A percentile compares a stretch with the other conserved stretches of the same genome.
phyloP scores from a whole-genome alignment of 805 yeast species.

The Metschnikowia hibisci region DNA sequence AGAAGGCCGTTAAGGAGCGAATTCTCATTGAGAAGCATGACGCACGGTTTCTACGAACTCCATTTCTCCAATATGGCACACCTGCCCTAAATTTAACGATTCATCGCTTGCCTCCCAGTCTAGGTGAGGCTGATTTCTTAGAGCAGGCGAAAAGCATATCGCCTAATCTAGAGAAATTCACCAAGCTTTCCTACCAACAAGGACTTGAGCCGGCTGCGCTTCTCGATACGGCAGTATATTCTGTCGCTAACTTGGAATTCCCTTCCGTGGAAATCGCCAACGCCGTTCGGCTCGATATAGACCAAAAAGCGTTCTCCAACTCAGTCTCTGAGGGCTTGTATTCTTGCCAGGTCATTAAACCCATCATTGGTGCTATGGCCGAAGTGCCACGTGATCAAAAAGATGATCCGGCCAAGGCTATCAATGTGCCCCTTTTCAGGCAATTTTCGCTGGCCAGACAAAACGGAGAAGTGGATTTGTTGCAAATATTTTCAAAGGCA shows the following conservation, averaged over 20 bases:
- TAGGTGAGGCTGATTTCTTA: constrained; percentile 15
- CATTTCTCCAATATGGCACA: constrained; percentile 12
- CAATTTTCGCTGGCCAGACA: background rate
- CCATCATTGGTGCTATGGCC: constrained; percentile 14
- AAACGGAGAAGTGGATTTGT: background rate
- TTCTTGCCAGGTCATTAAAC: constrained; percentile 12
- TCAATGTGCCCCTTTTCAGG: constrained; percentile 1
- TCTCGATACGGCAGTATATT: constrained; percentile 20
- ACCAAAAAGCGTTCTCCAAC: constrained; percentile 24
- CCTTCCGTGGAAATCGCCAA: constrained; percentile 7
- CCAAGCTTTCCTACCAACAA: constrained; percentile 14
- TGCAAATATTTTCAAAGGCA: constrained; percentile 1
- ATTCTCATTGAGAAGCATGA: background rate
- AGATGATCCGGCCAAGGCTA: background rate
- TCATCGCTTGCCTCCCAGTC: constrained; percentile 23
- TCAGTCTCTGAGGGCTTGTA: constrained; percentile 24
- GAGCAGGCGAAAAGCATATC: constrained; percentile 19
- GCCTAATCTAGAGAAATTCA: background rate
- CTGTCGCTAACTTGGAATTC: constrained; percentile 19
- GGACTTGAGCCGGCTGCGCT: constrained; percentile 17
- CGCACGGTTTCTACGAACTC: background rate
- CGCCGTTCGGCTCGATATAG: constrained; percentile 10
- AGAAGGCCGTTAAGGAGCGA: background rate
- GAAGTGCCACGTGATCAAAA: constrained; percentile 13
- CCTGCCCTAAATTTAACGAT: constrained; percentile 17